Evolutionary conservation across 768 basidiomycete species (phyloP), one percentile per base, ranked within the genome.

Genomic region (Russula earlei): DNA sequence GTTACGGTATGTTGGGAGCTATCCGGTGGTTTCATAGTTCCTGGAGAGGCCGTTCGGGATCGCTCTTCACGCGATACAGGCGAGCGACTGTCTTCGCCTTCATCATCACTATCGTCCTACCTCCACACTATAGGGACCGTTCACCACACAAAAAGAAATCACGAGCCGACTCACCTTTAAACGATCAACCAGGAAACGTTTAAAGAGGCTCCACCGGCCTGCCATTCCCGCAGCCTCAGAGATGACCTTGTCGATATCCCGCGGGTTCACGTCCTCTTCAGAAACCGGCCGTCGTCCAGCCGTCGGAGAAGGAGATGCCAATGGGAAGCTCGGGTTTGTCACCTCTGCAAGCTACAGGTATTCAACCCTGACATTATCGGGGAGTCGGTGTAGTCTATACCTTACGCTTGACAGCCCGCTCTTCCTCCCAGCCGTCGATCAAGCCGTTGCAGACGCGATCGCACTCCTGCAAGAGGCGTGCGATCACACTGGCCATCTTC

Each of bases 211-310:
- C 95, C 95, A 99, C 52, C 95, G 76, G 22, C 93, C 84, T 33
- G 87, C 83, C 82, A 99, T 92, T 4, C 85, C 86, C 14, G 92
- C 83, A 9, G 89, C 70, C 69, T 98, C 96, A 2, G 87, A 84
- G n/a, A 96, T 65, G 0, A 89, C 75, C 66, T 85, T 88, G 72
- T 99, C 95, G 10, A 96, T 83, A 67, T 98, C 95, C 53, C 91
- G 79, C 12, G 89, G 87, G 67, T 98, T 93, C 4, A 88, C 72
- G 6, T 70, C 67, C 1, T 77, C 76, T 12, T 88, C 83, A 3
- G 85, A 80, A 15, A 54, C 25, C 1, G 48, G 45, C 19, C 58
- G 53, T 6, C 61, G 58, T 19, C n/a, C 40, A 6, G 48, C 60
- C 1, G 59, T 55, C 9, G 63, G 51, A 27, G 58, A 47, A 25